Evolutionary conservation across 2,329 filamentous ascomycete species (phyloP), one percentile per base, ranked within the genome.

Genomic region (Cyclaneusma minus): DNA sequence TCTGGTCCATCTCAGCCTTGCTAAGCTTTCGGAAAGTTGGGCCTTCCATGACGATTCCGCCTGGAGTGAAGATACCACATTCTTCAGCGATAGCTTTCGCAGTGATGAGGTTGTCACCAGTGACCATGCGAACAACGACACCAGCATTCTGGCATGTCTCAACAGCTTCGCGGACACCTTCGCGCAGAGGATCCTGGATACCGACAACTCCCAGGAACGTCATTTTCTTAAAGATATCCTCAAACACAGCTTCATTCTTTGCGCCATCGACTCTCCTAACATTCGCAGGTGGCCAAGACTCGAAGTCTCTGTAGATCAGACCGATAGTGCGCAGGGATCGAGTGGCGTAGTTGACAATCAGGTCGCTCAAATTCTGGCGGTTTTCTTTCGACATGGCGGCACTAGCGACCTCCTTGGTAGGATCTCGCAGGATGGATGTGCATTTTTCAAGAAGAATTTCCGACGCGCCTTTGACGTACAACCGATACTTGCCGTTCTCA

Each of bases 271-370:
- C 45, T 11, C 51, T 55, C 25, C 58, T 58, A n/a, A 58, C 61
- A 12, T 61, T 58, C 20, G 48, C 54, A 3, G 72, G 74, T 14
- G 80, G 78, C 64, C 73, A 79, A 31, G 56, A 59, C 20, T 72
- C 59, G 35, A 79, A 83, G 35, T 85, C 79, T 29, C 68, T 67
- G 50, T 81, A 83, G 6, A 79, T 62, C 31, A 83, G 61, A 21
- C 68, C 77, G 34, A 85, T 83, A 1, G 77, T 84, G 24, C 79
- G 71, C 9, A 85, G 63, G 8, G 78, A 83, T 17, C 69, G 59
- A 4, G 61, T 62, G 4, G 71, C 71, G 36, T 76, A 77, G 7
- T 62, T 58, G 11, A 66, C 62, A 38, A 76, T 76, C 24, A 67
- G 51, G 13, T 57, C 51, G 21, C 52, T 54, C 12, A 76, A 47